A percentile compares a stretch with the other conserved stretches of the same genome.
These are phyloP conservation scores for Psilocybe cubensis DNA, from an alignment of 768 basidiomycete species.

Conservation along the genomic window DNA sequence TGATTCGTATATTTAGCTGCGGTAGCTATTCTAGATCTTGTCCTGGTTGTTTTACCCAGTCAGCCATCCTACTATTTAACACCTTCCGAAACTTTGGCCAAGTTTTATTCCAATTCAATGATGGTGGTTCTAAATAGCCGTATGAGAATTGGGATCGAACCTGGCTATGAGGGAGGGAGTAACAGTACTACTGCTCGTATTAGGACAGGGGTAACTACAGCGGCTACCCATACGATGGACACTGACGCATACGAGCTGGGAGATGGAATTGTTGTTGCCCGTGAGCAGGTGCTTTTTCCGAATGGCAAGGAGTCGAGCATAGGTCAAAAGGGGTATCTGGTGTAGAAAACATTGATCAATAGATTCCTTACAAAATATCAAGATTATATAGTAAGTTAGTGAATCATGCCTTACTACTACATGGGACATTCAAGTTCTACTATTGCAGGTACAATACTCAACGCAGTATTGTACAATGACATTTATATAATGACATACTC, in stretches of 20 bases:
- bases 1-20: constrained; percentile 8
- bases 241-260: constrained; percentile 9
- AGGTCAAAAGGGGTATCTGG: constrained; percentile 5
- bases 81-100: constrained; percentile 14
- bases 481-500: too few relatives aligned
- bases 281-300: constrained; percentile 12
- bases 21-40: constrained; percentile 17
- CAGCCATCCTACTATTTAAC: constrained; percentile 13
- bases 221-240: neutral
- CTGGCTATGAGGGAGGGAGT: neutral
- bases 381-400: too few relatives aligned
- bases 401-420: too few relatives aligned
- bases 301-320: constrained; percentile 3
- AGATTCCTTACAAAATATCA: too few relatives aligned
- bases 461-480: too few relatives aligned
- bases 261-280: constrained; percentile 2
- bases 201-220: neutral
- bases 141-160: constrained; percentile 1
- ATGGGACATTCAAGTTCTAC: too few relatives aligned
- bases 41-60: constrained; percentile 5
- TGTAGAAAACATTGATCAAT: too few relatives aligned
- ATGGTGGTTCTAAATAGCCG: constrained; percentile 18
- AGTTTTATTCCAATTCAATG: constrained; percentile 19
- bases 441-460: too few relatives aligned
- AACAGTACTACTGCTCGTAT: neutral